Percentiles rank a stretch among this genome's conserved stretches.
These are phyloP conservation scores for Fraxinus dipetala DNA, from an alignment of 305 asterid species.

Conservation along the genomic window DNA sequence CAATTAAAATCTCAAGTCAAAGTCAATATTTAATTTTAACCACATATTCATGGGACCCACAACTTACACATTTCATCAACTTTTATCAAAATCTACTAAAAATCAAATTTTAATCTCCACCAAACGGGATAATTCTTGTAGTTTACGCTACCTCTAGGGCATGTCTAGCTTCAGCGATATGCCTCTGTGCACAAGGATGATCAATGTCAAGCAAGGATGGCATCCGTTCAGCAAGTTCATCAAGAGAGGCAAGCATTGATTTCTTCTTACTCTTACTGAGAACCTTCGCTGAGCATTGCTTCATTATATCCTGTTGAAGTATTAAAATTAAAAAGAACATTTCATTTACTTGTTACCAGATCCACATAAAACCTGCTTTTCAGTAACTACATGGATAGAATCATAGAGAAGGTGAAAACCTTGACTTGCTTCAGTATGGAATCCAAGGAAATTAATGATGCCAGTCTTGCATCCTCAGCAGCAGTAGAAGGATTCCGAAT, in stretches of 20 bases:
- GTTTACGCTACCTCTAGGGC: slow-evolving; percentile 61
- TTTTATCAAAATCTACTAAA: no score
- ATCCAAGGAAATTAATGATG: slow-evolving; percentile 91
- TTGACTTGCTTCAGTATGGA: slow-evolving; percentile 87
- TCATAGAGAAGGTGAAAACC: slow-evolving; percentile 42
- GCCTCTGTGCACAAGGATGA: slow-evolving; percentile 89
- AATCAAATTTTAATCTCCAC: no score
- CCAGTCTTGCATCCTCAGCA: slow-evolving; percentile 95
- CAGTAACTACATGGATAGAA: slow-evolving; percentile 15
- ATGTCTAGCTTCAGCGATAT: slow-evolving; percentile 80
- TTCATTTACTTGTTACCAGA: slow-evolving; percentile 20
- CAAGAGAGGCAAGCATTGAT: slow-evolving; percentile 64
- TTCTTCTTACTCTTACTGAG: slow-evolving; percentile 81
- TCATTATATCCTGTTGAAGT: slow-evolving; percentile 64
- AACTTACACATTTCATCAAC: no score
- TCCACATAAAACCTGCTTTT: slow-evolving; percentile 15
- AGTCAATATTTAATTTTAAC: no score
- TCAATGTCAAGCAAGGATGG: slow-evolving; percentile 93
- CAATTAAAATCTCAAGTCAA: no score
- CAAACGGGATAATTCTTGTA: neutral
- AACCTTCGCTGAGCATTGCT: slow-evolving; percentile 66
- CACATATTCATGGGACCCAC: no score
- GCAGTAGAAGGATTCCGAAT: slow-evolving; percentile 92
- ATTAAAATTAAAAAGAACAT: slow-evolving; percentile 9
- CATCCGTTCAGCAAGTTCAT: slow-evolving; percentile 82